Evolutionary conservation across 306 rosid species (phyloP).

Genomic region (Mimosa pudica): DNA sequence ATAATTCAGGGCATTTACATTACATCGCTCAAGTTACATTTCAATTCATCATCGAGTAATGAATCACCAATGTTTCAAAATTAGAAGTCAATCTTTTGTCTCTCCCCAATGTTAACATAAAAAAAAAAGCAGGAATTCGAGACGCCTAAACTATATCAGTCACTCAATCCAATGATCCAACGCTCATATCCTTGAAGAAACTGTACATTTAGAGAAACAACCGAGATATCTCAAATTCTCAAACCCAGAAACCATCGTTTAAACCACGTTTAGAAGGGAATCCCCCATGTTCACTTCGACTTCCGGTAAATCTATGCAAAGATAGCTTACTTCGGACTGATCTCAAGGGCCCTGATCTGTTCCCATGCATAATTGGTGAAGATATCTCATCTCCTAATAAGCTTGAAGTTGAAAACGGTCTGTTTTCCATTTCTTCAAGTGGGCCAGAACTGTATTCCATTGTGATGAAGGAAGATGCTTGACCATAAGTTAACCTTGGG

Average conservation of each 20-base stretch:
- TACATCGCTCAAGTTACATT: slow-evolving; percentile 47
- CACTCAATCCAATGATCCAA: slow-evolving; percentile 39
- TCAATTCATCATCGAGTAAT: slow-evolving; percentile 52
- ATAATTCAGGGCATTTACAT: slow-evolving; percentile 38
- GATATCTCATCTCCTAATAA: slow-evolving; percentile 58
- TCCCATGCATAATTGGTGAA: slow-evolving; percentile 68
- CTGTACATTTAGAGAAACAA: slow-evolving; percentile 61
- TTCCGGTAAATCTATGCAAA: slow-evolving; percentile 57
- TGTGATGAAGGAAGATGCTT: slow-evolving; percentile 68
- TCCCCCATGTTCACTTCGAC: slow-evolving; percentile 80
- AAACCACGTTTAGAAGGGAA: slow-evolving; percentile 56
- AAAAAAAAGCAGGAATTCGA: slow-evolving; percentile 36
- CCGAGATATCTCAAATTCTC: slow-evolving; percentile 40
- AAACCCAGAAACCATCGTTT: slow-evolving; percentile 56
- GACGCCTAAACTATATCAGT: slow-evolving; percentile 49
- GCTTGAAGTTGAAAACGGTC: slow-evolving; percentile 72
- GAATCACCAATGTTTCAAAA: slow-evolving; percentile 67
- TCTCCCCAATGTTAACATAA: slow-evolving; percentile 38
- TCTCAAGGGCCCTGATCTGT: slow-evolving; percentile 86
- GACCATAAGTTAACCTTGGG: slow-evolving; percentile 59
- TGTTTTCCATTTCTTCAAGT: slow-evolving; percentile 75
- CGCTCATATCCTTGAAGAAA: slow-evolving; percentile 36
- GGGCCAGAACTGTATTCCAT: slow-evolving; percentile 93
- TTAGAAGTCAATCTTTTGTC: slow-evolving; percentile 50
- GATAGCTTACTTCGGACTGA: slow-evolving; percentile 73